Evolutionary conservation across 257 asterid species (phyloP).

Genomic region (Capsicum pubescens): DNA sequence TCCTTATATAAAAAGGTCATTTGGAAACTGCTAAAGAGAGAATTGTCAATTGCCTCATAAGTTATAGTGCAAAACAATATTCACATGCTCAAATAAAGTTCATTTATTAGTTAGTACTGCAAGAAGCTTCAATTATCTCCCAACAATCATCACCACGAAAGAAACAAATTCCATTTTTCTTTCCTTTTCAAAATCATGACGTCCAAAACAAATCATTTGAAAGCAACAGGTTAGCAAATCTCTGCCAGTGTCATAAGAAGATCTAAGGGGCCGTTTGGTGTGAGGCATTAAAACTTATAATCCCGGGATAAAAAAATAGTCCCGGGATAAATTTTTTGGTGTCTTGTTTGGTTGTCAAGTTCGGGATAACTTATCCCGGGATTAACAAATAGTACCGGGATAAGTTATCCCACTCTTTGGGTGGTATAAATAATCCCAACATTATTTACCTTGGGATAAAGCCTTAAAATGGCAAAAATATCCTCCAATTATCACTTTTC

Average conservation of each 20-base stretch:
- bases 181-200: not conserved
- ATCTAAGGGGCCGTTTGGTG: not conserved
- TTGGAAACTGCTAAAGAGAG: not conserved
- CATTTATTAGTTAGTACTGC: not conserved
- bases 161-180: not conserved
- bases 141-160: not conserved
- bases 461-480: no score
- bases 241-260: not conserved
- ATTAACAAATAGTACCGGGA: no score
- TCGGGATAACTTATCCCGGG: no score
- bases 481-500: no score
- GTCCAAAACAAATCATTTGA: not conserved
- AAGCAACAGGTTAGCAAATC: not conserved
- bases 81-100: constrained; percentile 9
- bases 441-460: no score
- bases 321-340: no score
- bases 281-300: no score
- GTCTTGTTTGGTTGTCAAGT: no score
- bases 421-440: no score
- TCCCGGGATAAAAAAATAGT: no score
- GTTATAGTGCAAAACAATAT: not conserved
- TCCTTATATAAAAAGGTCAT: not conserved
- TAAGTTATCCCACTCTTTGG: no score
- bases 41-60: not conserved
- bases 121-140: not conserved